These are phyloP conservation scores for Phylloporus sp. DNA, from an alignment of 768 basidiomycete genomes.

Conservation along the genomic window DNA sequence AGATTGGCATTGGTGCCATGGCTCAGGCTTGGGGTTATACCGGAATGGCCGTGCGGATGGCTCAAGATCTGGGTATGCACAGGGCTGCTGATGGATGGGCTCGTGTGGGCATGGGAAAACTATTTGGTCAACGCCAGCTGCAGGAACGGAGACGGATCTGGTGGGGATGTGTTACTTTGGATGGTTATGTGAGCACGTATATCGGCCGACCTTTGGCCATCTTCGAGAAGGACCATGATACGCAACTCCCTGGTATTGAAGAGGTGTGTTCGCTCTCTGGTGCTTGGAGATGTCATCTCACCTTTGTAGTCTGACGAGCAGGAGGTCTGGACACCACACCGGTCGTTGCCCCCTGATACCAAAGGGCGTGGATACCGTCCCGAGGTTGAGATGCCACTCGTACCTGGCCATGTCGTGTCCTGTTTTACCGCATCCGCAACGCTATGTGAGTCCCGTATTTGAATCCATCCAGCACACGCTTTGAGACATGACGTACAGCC, in stretches of 20 bases:
- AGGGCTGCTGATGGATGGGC: constrained; percentile 78
- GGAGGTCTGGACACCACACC: constrained; percentile 49
- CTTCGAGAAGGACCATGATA: constrained; percentile 74
- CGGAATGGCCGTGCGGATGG: constrained; percentile 91
- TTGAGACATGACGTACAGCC: constrained; percentile 39
- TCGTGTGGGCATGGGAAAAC: constrained; percentile 47
- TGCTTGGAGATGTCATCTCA: background rate
- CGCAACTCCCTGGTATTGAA: constrained; percentile 55
- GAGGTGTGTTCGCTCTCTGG: constrained; percentile 39
- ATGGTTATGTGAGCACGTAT: constrained; percentile 75
- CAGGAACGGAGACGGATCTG: constrained; percentile 71
- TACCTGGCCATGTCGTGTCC: constrained; percentile 56
- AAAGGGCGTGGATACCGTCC: constrained; percentile 29
- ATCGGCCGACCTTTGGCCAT: constrained; percentile 77
- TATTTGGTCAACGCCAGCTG: constrained; percentile 61
- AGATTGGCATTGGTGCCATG: constrained; percentile 88
- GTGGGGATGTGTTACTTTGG: constrained; percentile 76
- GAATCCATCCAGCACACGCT: background rate
- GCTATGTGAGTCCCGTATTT: constrained; percentile 50
- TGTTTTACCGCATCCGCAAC: constrained; percentile 73
- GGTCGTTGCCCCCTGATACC: constrained; percentile 29
- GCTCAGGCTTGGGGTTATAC: constrained; percentile 82
- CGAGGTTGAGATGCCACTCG: constrained; percentile 20
- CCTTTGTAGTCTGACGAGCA: constrained; percentile 56
- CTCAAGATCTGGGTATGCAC: constrained; percentile 84